phyloP scores from a whole-genome alignment of 2,329 filamentous ascomycete species.

The Colletotrichum orchidophilum region DNA sequence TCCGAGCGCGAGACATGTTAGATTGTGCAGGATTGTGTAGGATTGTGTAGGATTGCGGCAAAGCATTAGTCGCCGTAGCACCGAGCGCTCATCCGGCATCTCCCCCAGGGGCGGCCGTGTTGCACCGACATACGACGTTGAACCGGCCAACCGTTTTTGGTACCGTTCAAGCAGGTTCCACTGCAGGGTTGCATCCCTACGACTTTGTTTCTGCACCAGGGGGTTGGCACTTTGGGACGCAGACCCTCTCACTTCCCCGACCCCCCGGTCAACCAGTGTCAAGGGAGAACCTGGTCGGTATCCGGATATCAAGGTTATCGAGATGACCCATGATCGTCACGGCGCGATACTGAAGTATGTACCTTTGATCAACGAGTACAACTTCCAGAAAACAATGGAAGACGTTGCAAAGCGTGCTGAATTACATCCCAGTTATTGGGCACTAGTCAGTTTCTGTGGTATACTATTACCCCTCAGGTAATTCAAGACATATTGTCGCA shows the following conservation, averaged over 20 bases:
- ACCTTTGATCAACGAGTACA: slow-evolving; percentile 16
- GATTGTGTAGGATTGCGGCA: slow-evolving; percentile 3
- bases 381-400: not conserved
- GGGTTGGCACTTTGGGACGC: slow-evolving; percentile 5
- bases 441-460: slow-evolving; percentile 15
- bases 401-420: slow-evolving; percentile 1
- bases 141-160: slow-evolving; percentile 17
- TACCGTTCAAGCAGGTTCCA: slow-evolving; percentile 24
- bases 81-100: slow-evolving; percentile 15
- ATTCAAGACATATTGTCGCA: not conserved
- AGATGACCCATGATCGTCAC: slow-evolving; percentile 21
- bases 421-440: slow-evolving; percentile 11
- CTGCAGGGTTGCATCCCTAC: slow-evolving; percentile 21
- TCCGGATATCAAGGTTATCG: slow-evolving; percentile 29
- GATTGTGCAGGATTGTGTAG: not conserved
- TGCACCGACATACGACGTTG: not conserved
- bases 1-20: not conserved
- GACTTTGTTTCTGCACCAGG: slow-evolving; percentile 21
- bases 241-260: slow-evolving; percentile 17
- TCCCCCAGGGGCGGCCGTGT: slow-evolving; percentile 17
- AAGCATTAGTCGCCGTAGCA: not conserved
- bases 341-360: slow-evolving; percentile 2
- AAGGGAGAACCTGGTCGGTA: slow-evolving; percentile 8
- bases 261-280: slow-evolving; percentile 15
- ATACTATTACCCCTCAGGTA: slow-evolving; percentile 5